Evolutionary conservation across 495 filamentous ascomycete genomes (phyloP).

Genomic region (Aspergillus homomorphus): DNA sequence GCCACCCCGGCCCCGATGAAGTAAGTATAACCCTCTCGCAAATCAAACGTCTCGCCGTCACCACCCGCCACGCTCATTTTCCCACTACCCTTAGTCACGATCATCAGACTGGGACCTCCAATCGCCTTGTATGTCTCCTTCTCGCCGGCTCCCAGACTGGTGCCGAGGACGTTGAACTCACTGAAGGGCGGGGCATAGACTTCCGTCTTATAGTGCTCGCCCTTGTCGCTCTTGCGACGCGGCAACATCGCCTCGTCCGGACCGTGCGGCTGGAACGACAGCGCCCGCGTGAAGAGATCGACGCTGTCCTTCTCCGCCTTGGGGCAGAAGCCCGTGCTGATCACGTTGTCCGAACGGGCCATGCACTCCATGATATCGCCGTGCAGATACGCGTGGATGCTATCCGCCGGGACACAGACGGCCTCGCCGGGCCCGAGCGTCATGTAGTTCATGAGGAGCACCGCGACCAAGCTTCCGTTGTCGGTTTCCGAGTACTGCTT

Average conservation of each 20-base stretch:
- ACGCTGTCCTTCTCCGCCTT: slow-evolving; percentile 57
- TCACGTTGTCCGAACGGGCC: slow-evolving; percentile 77
- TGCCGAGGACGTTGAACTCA: slow-evolving; percentile 69
- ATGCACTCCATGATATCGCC: slow-evolving; percentile 86
- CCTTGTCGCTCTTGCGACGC: slow-evolving; percentile 46
- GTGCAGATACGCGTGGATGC: slow-evolving; percentile 73
- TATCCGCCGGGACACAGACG: slow-evolving; percentile 73
- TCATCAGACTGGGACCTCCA: slow-evolving; percentile 62
- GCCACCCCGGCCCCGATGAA: slow-evolving; percentile 63
- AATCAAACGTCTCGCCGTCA: slow-evolving; percentile 40
- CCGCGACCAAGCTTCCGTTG: slow-evolving; percentile 61
- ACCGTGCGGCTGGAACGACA: slow-evolving; percentile 61
- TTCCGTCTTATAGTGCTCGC: slow-evolving; percentile 56
- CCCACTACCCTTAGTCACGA: slow-evolving; percentile 62
- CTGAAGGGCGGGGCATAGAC: slow-evolving; percentile 66
- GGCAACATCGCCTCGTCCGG: slow-evolving; percentile 51
- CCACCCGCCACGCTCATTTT: slow-evolving; percentile 50
- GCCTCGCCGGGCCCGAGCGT: slow-evolving; percentile 62
- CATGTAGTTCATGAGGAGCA: slow-evolving; percentile 71
- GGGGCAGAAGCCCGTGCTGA: slow-evolving; percentile 74
- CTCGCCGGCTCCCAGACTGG: slow-evolving; percentile 53
- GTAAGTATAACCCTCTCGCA: slow-evolving; percentile 62
- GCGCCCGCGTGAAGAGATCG: slow-evolving; percentile 56
- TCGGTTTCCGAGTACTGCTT: slow-evolving; percentile 57
- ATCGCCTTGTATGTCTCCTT: slow-evolving; percentile 55